Evolutionary conservation across 1,139 yeast genomes (phyloP), one percentile per base, ranked within the genome.

Genomic region (Lizanozyma gosingica): DNA sequence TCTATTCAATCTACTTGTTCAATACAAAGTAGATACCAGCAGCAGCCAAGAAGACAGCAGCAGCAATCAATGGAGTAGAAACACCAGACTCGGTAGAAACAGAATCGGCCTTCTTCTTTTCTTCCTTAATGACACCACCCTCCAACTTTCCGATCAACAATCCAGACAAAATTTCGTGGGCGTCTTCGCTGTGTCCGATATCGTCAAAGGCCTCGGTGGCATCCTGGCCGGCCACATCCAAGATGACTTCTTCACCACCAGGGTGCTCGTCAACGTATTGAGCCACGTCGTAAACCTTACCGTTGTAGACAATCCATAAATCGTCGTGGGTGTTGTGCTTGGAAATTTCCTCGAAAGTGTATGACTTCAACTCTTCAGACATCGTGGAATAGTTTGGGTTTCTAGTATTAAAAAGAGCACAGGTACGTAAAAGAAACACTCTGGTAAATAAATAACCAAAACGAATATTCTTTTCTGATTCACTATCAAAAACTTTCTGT

Each of bases 121-220:
- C 11, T 43, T 63, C 62, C 46, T 57, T 59, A 35, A 58, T 50
- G 35, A 62, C 67, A 40, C 70, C 74, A 36, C 76, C 76, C 52
- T 70, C 70, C 40, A 70, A 63, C 42, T 55, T 63, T 39, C 98
- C 98, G 46, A 90, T 72, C 52, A 75, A 71, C 55, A 88, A 67
- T 37, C 75, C 77, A 38, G 67, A 71, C 55, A 94, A 71, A 48
- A 83, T 73, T 52, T 83, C 94, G 51, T 80, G 79, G 33, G 98
- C 97, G 53, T 90, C 97, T 50, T 90, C 97, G 35, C 97, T 88
- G 65, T 92, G 99, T 35, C 98, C 98, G 56, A 92, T 90, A 59
- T 92, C 98, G 43, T 57, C 51, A 44, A 57, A 57, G 3, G 59
- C 61, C 41, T 55, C 61, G 35, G 62, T 57, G 33, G 62, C 60